Percentiles rank a stretch among this genome's conserved stretches.
These are phyloP conservation scores for Vigna mungo DNA, from an alignment of 306 rosid species.

Conservation along the genomic window DNA sequence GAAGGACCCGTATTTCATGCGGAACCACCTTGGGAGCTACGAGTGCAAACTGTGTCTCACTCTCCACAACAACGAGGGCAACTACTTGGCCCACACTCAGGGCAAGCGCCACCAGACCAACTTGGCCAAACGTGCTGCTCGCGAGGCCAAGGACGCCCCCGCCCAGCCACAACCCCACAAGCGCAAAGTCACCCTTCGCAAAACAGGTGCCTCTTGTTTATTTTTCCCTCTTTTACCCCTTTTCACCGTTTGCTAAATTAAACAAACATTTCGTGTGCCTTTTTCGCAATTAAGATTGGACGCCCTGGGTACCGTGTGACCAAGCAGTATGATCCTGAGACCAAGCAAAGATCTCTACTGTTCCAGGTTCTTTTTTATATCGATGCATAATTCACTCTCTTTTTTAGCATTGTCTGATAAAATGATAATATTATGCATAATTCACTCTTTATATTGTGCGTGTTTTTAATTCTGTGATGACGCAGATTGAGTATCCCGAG, in stretches of 20 bases:
- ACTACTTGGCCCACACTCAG: slow-evolving; percentile 96
- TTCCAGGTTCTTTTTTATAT: slow-evolving; percentile 64
- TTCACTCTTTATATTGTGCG: neutral
- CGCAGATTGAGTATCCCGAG: slow-evolving; percentile 97
- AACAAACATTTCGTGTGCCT: neutral
- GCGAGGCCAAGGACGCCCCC: slow-evolving; percentile 96
- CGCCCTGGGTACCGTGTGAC: slow-evolving; percentile 96
- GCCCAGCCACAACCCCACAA: slow-evolving; percentile 98
- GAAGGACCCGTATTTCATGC: slow-evolving; percentile 97
- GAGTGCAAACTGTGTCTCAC: slow-evolving; percentile 96
- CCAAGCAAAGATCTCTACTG: slow-evolving; percentile 92
- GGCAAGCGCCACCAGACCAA: slow-evolving; percentile 97
- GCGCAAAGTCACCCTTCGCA: slow-evolving; percentile 80
- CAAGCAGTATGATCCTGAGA: slow-evolving; percentile 89
- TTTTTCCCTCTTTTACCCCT: neutral
- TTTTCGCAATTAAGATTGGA: slow-evolving; percentile 82
- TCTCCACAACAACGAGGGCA: slow-evolving; percentile 94
- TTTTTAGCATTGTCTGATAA: neutral
- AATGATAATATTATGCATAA: neutral
- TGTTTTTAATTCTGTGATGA: neutral
- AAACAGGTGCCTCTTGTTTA: slow-evolving; percentile 54
- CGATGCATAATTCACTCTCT: neutral
- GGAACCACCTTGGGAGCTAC: slow-evolving; percentile 95
- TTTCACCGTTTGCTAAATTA: neutral
- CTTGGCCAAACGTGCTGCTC: slow-evolving; percentile 92